These are phyloP conservation scores for Bipolaris victoriae DNA, from an alignment of 2,329 filamentous ascomycete genomes.

Conservation along the genomic window DNA sequence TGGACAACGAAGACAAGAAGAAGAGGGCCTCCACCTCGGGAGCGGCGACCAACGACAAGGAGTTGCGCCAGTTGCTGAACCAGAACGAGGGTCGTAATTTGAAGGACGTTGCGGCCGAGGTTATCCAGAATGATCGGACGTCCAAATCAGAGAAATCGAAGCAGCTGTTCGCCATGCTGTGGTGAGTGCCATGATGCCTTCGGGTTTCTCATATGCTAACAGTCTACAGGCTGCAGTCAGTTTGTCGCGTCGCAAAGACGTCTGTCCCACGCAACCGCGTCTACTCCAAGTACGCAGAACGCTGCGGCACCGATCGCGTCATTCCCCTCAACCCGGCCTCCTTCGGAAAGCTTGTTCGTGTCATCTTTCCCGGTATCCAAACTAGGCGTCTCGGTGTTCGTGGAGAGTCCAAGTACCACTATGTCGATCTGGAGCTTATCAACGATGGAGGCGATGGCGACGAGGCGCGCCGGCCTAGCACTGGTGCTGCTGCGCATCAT, in stretches of 20 bases:
- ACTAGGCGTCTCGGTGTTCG: slow-evolving; percentile 90
- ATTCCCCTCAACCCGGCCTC: slow-evolving; percentile 96
- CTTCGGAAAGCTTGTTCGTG: slow-evolving; percentile 94
- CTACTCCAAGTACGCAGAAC: slow-evolving; percentile 92
- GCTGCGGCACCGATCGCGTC: slow-evolving; percentile 90
- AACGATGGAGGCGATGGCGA: slow-evolving; percentile 50
- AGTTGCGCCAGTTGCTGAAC: slow-evolving; percentile 77
- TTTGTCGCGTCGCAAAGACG: slow-evolving; percentile 73
- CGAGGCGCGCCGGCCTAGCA: slow-evolving; percentile 29
- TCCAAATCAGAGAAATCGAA: slow-evolving; percentile 83
- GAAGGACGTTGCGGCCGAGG: slow-evolving; percentile 74
- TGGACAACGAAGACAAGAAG: slow-evolving; percentile 54
- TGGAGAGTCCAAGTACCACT: slow-evolving; percentile 98
- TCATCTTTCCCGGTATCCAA: slow-evolving; percentile 94
- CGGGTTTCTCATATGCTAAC: slow-evolving; percentile 30
- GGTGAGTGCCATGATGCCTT: slow-evolving; percentile 59
- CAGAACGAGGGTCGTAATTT: slow-evolving; percentile 71
- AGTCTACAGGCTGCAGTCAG: slow-evolving; percentile 69
- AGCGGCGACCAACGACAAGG: slow-evolving; percentile 79
- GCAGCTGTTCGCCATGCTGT: slow-evolving; percentile 88
- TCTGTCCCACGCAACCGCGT: slow-evolving; percentile 93
- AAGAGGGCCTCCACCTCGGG: slow-evolving; percentile 67
- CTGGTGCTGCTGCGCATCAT: slow-evolving; percentile 31
- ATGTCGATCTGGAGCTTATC: slow-evolving; percentile 63
- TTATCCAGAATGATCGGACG: slow-evolving; percentile 79